Base-by-base conservation (phyloP, 257 asterid genomes). In the Linaria vulgaris region DNA sequence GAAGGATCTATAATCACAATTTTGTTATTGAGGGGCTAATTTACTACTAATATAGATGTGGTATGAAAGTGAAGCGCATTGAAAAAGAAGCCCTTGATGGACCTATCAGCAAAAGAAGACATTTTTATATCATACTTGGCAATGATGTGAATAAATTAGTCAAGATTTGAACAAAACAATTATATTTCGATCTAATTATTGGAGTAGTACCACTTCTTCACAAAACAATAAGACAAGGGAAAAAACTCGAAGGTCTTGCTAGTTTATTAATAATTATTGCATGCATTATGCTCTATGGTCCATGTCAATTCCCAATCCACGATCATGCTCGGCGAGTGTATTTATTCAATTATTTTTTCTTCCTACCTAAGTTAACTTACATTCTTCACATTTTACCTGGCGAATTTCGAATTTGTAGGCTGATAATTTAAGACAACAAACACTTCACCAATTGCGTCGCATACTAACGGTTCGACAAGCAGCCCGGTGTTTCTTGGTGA, bases 401-500 rank as follows among this genome's bases (percentile, higher is more conserved):
- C 54, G 20, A 2, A 10, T 25, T 48, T 1, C 61, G 41, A n/a
- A 64, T 39, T 49, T 51, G 52, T 69, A 92, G 99, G 99, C 97
- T 39, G 99, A 92, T 82, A 85, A 92, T 58, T 71, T 92, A 57
- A 82, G 99, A 63, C 95, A 89, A 13, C 97, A 92, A 63, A 89
- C 95, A 1, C 88, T 92, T 59, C 99, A 92, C 52, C 97, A 87
- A 46, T 80, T 92, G 22, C 80, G 72, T 20, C 76, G 96, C 27
- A 74, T 82, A 68, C 64, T 92, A 78, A 92, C 99, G 0, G 82
- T 89, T 0, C 81, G 97, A 34, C 99, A 92, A 72, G 95, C 95
- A 5, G 95, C 94, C 0, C 73, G 87, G 12, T 87, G 99, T 62
- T 90, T 92, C 74, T 55, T 92, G 85, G 85, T 78, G 60, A 92